A percentile compares a stretch with the other conserved stretches of the same genome.
Conservation (phyloP, 371 early-diverging fungal species). For the Haplosporangium sp. region DNA sequence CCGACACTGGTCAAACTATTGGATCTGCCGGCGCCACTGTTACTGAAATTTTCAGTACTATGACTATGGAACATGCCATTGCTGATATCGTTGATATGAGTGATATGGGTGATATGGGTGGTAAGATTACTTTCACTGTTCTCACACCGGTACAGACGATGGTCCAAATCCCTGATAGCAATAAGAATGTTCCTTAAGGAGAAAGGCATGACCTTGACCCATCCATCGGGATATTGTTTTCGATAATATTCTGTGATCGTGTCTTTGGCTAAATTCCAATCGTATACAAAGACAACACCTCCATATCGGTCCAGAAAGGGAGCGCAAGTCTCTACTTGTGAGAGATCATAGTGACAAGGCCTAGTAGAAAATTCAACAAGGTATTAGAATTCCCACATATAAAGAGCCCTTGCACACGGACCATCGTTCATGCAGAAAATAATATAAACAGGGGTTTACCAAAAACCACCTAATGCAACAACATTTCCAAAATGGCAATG, state of each 20-base stretch:
- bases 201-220: slow-evolving; percentile 54
- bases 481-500: not conserved
- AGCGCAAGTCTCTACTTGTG: slow-evolving; percentile 55
- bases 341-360: slow-evolving; percentile 53
- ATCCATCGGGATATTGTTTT: slow-evolving; percentile 50
- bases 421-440: not conserved
- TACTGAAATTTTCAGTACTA: not conserved
- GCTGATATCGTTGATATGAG: not conserved
- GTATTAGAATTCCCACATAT: not conserved
- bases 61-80: not conserved
- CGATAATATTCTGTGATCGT: slow-evolving; percentile 51
- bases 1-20: slow-evolving; percentile 8
- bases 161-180: slow-evolving; percentile 50
- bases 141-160: slow-evolving; percentile 27
- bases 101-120: not conserved
- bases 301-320: slow-evolving; percentile 56
- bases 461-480: not conserved
- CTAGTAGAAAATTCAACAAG: slow-evolving; percentile 7
- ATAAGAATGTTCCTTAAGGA: slow-evolving; percentile 47
- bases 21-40: slow-evolving; percentile 11
- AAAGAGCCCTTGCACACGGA: not conserved
- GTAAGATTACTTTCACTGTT: not conserved
- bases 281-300: slow-evolving; percentile 55
- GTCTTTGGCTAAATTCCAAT: slow-evolving; percentile 57
- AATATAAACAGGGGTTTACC: not conserved